These are phyloP conservation scores for Viridothelium virens DNA, from an alignment of 495 filamentous ascomycete species.

Conservation along the genomic window DNA sequence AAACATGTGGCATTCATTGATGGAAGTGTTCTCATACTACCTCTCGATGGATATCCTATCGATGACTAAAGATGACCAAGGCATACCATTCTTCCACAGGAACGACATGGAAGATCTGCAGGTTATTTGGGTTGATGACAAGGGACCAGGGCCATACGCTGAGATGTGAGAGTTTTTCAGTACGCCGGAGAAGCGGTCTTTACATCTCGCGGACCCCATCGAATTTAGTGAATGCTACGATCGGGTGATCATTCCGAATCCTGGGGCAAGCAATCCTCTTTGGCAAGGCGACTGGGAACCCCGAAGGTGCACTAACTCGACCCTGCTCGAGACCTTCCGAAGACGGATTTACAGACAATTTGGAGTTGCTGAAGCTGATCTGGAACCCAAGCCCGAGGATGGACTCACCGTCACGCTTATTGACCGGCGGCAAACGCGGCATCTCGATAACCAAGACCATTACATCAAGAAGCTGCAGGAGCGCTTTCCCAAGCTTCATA, in stretches of 20 bases:
- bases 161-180: slow-evolving; percentile 35
- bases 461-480: slow-evolving; percentile 27
- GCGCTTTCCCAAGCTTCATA: slow-evolving; percentile 25
- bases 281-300: slow-evolving; percentile 35
- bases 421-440: slow-evolving; percentile 31
- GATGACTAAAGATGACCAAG: slow-evolving; percentile 21
- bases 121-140: slow-evolving; percentile 34
- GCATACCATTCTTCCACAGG: slow-evolving; percentile 19
- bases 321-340: slow-evolving; percentile 30
- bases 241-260: slow-evolving; percentile 36
- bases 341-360: slow-evolving; percentile 29
- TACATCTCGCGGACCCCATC: not conserved
- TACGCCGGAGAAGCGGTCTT: slow-evolving; percentile 19
- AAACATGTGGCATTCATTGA: slow-evolving; percentile 39
- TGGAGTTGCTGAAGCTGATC: slow-evolving; percentile 18
- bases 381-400: slow-evolving; percentile 15
- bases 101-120: slow-evolving; percentile 30
- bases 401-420: slow-evolving; percentile 33
- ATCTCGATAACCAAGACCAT: slow-evolving; percentile 26
- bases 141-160: slow-evolving; percentile 33
- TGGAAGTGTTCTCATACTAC: slow-evolving; percentile 37
- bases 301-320: slow-evolving; percentile 29
- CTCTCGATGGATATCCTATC: slow-evolving; percentile 35
- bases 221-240: slow-evolving; percentile 16
- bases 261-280: slow-evolving; percentile 36